Evolutionary conservation across 768 basidiomycete species (phyloP), one percentile per base, ranked within the genome.

Genomic region (Rhodotorula graminis): DNA sequence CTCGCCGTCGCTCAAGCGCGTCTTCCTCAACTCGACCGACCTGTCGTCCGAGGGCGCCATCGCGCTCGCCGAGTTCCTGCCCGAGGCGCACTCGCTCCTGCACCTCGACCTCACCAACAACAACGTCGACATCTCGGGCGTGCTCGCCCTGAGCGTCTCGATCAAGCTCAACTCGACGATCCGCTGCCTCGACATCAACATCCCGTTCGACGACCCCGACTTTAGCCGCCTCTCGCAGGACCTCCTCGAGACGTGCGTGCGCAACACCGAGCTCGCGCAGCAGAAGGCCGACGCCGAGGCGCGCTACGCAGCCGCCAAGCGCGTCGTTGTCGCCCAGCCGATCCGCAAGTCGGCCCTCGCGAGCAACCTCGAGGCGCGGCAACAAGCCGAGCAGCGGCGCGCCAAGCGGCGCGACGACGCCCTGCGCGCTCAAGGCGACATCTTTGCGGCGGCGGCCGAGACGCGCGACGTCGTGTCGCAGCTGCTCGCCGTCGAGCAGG

Each of bases 21-120:
- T 99, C 57, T 97, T 96, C 83, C 85, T 98, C 31, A 90, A 92
- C 14, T 87, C 88, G 6, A 96, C 94, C 0, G 83, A 84, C 9
- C 85, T 98, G 78, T 86, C 87, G 0, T 90, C 91, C 1, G 83
- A 88, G 0, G 93, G 93, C 3, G 94, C 95, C 1, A 98, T 98
- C 73, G 90, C 92, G 0, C 86, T 98, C 3, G 96, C 95, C 5
- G 95, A 98, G 80, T 98, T 96, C 83, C 86, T 98, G 1, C 93
- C 94, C 0, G 94, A 98, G 80, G 89, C 91, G 0, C 86, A 85
- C 27, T 90, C 89, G 0, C 84, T 99, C 10, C 84, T 97, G 0
- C 94, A 98, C 80, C 87, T 99, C 65, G 96, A 97, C 81, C 82
- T 78, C 52, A 77, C 78, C 10, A 72, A 71, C 57, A 79, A 78